Conservation (phyloP, 2,329 filamentous ascomycete species). For the Penicillium verrucosum region DNA sequence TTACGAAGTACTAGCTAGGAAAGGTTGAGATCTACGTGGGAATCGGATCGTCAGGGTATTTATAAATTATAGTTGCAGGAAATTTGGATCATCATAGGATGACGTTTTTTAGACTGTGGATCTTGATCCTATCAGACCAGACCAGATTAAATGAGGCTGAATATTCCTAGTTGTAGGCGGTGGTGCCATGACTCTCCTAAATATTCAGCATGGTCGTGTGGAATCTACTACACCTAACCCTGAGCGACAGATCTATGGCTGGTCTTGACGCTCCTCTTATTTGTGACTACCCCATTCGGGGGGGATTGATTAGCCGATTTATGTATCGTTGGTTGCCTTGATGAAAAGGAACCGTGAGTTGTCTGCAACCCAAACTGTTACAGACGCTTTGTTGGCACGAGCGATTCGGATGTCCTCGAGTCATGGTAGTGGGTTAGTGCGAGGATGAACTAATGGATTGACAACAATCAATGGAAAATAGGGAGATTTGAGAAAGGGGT, state of each 20-base stretch:
- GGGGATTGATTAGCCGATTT: neutral
- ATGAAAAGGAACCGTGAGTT: neutral
- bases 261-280: neutral
- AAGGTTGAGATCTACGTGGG: neutral
- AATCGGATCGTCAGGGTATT: neutral
- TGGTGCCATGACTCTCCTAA: too few relatives aligned
- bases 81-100: neutral
- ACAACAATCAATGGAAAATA: neutral
- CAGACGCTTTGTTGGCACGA: neutral
- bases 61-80: neutral
- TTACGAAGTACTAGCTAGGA: too few relatives aligned
- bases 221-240: neutral
- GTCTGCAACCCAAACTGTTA: neutral
- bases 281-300: neutral
- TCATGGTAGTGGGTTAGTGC: neutral
- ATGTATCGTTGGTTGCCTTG: neutral
- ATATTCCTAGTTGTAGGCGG: neutral
- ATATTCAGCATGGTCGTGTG: neutral
- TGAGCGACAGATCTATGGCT: neutral
- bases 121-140: neutral
- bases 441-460: neutral
- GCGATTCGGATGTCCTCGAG: neutral
- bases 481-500: slow-evolving; percentile 6
- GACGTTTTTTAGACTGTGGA: neutral
- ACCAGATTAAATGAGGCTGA: neutral